Evolutionary conservation across 768 basidiomycete species (phyloP).

Genomic region (Ephemerocybe angulata): DNA sequence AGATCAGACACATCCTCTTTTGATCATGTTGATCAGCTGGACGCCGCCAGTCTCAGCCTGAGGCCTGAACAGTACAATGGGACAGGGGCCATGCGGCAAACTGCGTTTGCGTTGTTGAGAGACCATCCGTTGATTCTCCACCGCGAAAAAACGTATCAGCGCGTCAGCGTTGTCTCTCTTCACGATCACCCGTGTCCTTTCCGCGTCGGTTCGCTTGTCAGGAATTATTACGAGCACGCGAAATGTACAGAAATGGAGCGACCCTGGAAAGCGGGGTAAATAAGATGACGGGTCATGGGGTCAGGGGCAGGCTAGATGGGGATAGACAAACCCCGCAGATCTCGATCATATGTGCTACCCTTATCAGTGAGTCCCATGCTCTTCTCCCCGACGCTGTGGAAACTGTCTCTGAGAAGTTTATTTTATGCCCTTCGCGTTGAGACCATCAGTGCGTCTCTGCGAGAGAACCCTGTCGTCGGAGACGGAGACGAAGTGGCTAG

Average conservation of each 20-base stretch:
- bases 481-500: neutral
- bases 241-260: too few species aligned
- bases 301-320: neutral
- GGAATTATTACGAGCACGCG: too few species aligned
- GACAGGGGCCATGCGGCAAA: neutral
- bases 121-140: too few species aligned
- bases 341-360: neutral
- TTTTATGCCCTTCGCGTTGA: neutral
- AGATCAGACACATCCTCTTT: neutral
- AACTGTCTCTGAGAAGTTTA: neutral
- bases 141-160: too few species aligned
- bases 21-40: neutral
- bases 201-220: too few species aligned
- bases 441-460: neutral
- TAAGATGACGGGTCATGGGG: neutral
- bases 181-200: too few species aligned
- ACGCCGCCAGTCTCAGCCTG: neutral
- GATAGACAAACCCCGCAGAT: neutral
- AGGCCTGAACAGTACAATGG: neutral
- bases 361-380: neutral
- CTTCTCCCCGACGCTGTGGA: neutral
- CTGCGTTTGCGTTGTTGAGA: too few species aligned
- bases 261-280: slow-evolving; percentile 5
- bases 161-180: too few species aligned
- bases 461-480: neutral